Evolutionary conservation across 306 rosid species (phyloP), one percentile per base, ranked within the genome.

Genomic region (Trifolium fragiferum): DNA sequence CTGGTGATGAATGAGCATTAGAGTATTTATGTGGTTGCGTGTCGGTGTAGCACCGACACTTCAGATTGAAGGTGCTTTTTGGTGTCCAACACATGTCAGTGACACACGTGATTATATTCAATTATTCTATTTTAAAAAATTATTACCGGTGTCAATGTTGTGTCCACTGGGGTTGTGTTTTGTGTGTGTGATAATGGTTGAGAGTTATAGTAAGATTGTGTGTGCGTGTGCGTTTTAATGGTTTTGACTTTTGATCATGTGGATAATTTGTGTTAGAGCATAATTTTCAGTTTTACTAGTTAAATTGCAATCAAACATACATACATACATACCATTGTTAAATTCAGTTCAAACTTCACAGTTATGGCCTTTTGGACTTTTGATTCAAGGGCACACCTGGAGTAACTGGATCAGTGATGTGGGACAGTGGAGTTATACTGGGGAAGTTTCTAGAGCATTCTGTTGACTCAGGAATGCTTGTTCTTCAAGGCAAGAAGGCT

Each of bases 371-470:
- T 84, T 62, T 43, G 64, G 32, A 75, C 62, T 78, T 70, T 63
- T 68, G 53, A 77, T 75, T 85, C 60, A 43, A 90, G 96, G 75
- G 83, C 46, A 84, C 79, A 0, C 96, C 93, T 73, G 97, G 97
- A 60, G 97, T 92, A 13, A 92, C 97, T 50, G 97, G 97, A 79
- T 69, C 96, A 5, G 97, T 90, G 78, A 85, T 86, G 92, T 92
- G 97, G 97, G 97, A 92, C 83, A 92, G 93, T 83, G 96, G 92
- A 55, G 84, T 92, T 40, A 75, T 90, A 11, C 69, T 89, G 82
- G 93, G 89, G 8, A 89, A 92, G 90, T 92, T 92, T 80, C 79
- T 92, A 11, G 96, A 92, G 85, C 90, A 90, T 78, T 86, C 96
- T 61, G 90, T 90, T 18, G 97, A 89, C 74, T 81, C 88, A 4